Percentiles rank a stretch among this genome's conserved stretches.
Conservation (phyloP, 176 grass and related monocot species). For the Tillandsia leiboldiana region DNA sequence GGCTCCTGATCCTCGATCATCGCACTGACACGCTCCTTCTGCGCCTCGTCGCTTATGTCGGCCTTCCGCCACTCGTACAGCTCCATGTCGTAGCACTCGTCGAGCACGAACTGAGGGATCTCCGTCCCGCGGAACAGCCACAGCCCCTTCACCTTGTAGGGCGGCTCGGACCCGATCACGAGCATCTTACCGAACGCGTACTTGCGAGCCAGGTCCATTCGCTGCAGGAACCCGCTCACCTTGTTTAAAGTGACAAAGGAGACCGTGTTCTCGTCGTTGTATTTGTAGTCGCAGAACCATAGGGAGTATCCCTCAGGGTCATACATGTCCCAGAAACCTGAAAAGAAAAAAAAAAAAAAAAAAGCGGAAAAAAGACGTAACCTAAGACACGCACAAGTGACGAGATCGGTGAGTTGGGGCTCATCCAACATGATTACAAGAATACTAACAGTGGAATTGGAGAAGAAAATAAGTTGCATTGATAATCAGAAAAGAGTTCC, state of each 20-base stretch:
- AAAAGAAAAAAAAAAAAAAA: slow-evolving; percentile 6
- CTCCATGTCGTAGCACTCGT: slow-evolving; percentile 81
- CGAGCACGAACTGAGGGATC: slow-evolving; percentile 68
- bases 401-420: not conserved
- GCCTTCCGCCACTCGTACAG: slow-evolving; percentile 84
- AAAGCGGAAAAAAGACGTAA: not conserved
- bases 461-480: no score
- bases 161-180: slow-evolving; percentile 51
- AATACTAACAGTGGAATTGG: no score
- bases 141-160: slow-evolving; percentile 73
- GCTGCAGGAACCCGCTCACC: slow-evolving; percentile 84
- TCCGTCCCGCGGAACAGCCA: slow-evolving; percentile 72
- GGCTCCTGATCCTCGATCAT: slow-evolving; percentile 94
- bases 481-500: no score
- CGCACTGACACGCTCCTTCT: slow-evolving; percentile 64
- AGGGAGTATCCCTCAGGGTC: slow-evolving; percentile 94
- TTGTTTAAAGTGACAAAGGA: slow-evolving; percentile 93
- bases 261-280: slow-evolving; percentile 85
- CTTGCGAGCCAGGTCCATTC: slow-evolving; percentile 86
- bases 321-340: slow-evolving; percentile 99
- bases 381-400: not conserved
- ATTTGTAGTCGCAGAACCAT: slow-evolving; percentile 99
- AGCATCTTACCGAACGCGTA: slow-evolving; percentile 90
- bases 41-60: slow-evolving; percentile 49
- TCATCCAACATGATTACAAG: no score